These are phyloP conservation scores for Holtermanniella nyarrowii DNA, from an alignment of 768 basidiomycete species.

Conservation along the genomic window DNA sequence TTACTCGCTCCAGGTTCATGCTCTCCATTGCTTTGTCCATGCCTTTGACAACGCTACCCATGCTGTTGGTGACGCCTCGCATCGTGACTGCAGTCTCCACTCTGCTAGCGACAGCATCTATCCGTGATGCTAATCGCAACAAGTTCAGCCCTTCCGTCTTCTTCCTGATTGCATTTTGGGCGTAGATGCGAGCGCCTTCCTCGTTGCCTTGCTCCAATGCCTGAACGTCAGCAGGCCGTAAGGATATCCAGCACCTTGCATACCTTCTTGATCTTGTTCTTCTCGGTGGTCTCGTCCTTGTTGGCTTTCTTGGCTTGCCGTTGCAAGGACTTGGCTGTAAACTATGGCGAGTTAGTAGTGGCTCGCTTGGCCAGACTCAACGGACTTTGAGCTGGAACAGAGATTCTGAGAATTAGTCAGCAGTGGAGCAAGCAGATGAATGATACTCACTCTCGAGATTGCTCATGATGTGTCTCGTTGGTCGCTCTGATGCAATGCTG, in stretches of 20 bases:
- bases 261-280: constrained; percentile 85
- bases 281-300: constrained; percentile 87
- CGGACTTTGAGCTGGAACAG: constrained; percentile 95
- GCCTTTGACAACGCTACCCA: constrained; percentile 90
- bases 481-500: not conserved
- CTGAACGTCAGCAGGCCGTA: constrained; percentile 44
- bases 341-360: constrained; percentile 47
- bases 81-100: constrained; percentile 99
- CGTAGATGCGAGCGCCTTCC: constrained; percentile 95
- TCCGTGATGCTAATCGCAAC: constrained; percentile 74
- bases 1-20: constrained; percentile 94
- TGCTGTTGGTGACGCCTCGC: constrained; percentile 81
- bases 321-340: constrained; percentile 91
- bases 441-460: constrained; percentile 64
- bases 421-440: not conserved
- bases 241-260: constrained; percentile 4
- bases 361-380: constrained; percentile 11
- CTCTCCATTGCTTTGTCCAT: constrained; percentile 99
- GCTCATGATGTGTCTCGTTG: constrained; percentile 26
- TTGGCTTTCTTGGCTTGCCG: constrained; percentile 95
- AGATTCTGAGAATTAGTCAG: constrained; percentile 54
- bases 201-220: constrained; percentile 92
- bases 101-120: constrained; percentile 91
- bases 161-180: constrained; percentile 95
- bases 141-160: constrained; percentile 90